phyloP scores from a whole-genome alignment of 2,329 filamentous ascomycete genomes.

The Dichotomopilus funicola region DNA sequence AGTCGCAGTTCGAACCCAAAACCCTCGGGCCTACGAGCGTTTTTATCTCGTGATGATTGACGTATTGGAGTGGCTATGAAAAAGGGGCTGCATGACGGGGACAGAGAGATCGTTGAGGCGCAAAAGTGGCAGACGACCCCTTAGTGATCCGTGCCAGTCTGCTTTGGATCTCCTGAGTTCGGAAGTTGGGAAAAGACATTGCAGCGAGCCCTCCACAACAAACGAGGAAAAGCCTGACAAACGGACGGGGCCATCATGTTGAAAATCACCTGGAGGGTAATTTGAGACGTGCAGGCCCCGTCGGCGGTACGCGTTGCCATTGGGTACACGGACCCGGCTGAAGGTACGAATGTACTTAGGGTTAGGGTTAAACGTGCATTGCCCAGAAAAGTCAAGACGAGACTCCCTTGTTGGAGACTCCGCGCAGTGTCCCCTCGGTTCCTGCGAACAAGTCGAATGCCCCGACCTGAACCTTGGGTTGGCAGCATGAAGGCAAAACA shows the following conservation, averaged over 20 bases:
- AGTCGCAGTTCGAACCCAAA: too few species aligned
- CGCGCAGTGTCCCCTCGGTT: conserved; percentile 24
- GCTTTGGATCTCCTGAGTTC: not conserved
- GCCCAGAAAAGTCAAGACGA: conserved; percentile 21
- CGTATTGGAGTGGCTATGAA: too few species aligned
- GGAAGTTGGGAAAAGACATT: not conserved
- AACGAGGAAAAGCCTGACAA: conserved; percentile 6
- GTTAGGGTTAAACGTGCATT: conserved; percentile 19
- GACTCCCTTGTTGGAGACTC: conserved; percentile 27
- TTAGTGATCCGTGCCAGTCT: too few species aligned
- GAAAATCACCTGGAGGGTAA: conserved; percentile 14
- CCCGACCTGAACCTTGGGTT: conserved; percentile 23
- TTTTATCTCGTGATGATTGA: too few species aligned
- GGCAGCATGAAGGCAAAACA: conserved; percentile 28
- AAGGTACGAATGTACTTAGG: conserved; percentile 19
- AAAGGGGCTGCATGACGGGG: too few species aligned
- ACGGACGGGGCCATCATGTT: conserved; percentile 6
- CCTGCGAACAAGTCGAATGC: conserved; percentile 26
- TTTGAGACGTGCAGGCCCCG: conserved; percentile 13
- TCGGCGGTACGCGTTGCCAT: conserved; percentile 8
- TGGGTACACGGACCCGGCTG: conserved; percentile 11
- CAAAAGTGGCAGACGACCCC: too few species aligned
- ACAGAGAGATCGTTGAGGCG: too few species aligned
- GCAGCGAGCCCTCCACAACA: conserved; percentile 1
- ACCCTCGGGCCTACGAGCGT: too few species aligned